These are phyloP conservation scores for Lichtheimia corymbifera DNA, from an alignment of 371 early-diverging fungal species.

Conservation along the genomic window DNA sequence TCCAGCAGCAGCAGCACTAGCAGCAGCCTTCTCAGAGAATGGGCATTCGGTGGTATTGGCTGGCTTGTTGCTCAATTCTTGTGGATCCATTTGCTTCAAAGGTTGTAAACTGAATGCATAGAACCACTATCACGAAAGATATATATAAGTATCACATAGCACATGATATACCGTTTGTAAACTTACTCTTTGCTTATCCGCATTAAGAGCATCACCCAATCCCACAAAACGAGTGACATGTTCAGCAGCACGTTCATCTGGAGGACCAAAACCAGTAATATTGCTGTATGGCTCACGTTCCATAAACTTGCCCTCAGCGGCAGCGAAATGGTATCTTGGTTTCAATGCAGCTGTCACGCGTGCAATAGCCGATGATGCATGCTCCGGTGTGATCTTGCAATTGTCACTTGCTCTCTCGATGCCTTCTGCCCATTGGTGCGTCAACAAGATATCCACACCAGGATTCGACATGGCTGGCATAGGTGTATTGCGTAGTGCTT, in stretches of 20 bases:
- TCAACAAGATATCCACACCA: slow-evolving; percentile 81
- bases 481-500: slow-evolving; percentile 25
- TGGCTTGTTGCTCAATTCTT: slow-evolving; percentile 35
- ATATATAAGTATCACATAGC: background rate
- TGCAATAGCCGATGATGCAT: slow-evolving; percentile 42
- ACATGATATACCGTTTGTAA: background rate
- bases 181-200: slow-evolving; percentile 58
- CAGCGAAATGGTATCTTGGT: slow-evolving; percentile 90
- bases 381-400: slow-evolving; percentile 8
- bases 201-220: slow-evolving; percentile 69
- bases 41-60: slow-evolving; percentile 69
- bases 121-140: slow-evolving; percentile 79
- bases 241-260: slow-evolving; percentile 43
- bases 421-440: slow-evolving; percentile 77
- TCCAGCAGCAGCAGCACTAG: slow-evolving; percentile 17
- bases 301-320: slow-evolving; percentile 65
- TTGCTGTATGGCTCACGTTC: slow-evolving; percentile 88
- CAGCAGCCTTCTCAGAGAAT: slow-evolving; percentile 25
- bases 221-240: slow-evolving; percentile 87
- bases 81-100: slow-evolving; percentile 45
- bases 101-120: slow-evolving; percentile 89
- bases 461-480: slow-evolving; percentile 37
- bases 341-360: slow-evolving; percentile 54
- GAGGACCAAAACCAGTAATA: slow-evolving; percentile 36
- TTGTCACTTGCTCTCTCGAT: slow-evolving; percentile 32